These are phyloP conservation scores for Blastobotrys elegans DNA, from an alignment of 1,139 yeast genomes.

Conservation along the genomic window DNA sequence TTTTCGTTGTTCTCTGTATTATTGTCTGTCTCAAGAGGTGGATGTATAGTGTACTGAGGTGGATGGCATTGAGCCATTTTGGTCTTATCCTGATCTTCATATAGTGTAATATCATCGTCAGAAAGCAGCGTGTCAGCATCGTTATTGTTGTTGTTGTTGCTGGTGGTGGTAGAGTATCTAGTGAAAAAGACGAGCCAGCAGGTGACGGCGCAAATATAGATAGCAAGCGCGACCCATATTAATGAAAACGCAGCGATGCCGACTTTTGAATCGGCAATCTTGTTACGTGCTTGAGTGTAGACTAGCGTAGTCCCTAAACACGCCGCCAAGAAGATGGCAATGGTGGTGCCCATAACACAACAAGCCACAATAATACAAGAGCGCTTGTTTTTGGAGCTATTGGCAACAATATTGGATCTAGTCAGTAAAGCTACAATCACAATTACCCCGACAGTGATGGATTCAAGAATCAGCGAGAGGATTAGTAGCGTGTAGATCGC, in stretches of 20 bases:
- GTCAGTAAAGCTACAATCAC: neutral
- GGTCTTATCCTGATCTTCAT: no score
- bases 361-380: neutral
- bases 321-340: neutral
- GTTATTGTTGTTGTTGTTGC: no score
- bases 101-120: no score
- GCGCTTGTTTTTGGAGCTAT: neutral
- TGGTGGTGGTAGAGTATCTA: no score
- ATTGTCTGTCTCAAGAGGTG: no score
- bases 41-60: no score
- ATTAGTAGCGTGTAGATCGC: neutral
- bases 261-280: neutral
- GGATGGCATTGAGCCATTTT: no score
- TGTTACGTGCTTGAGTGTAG: neutral
- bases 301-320: neutral
- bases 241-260: neutral
- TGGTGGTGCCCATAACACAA: neutral
- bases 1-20: no score
- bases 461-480: neutral
- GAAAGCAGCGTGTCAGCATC: no score
- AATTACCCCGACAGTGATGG: neutral
- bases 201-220: neutral
- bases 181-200: no score
- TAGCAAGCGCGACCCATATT: neutral
- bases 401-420: no score